Conservation (phyloP, 805 yeast species). For the Kregervanrija delftensis region DNA sequence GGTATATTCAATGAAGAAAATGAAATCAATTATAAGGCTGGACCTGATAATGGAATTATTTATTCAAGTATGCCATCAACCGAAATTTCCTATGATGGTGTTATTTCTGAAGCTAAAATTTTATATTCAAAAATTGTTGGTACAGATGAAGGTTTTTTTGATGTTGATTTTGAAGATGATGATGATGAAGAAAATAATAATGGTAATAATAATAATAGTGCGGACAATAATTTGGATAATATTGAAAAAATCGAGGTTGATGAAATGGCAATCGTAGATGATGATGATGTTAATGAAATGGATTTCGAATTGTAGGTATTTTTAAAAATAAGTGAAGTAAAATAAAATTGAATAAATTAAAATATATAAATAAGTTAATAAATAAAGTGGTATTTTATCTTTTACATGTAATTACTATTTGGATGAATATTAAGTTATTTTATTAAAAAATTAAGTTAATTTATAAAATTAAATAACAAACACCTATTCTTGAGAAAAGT, state of each 20-base stretch:
- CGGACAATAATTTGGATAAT: neutral
- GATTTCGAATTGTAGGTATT: constrained; percentile 28
- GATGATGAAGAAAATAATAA: constrained; percentile 41
- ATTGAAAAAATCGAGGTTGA: constrained; percentile 3
- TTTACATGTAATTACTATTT: neutral
- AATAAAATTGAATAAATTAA: neutral
- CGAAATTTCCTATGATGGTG: constrained; percentile 89
- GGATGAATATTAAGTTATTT: neutral
- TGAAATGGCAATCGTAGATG: constrained; percentile 33
- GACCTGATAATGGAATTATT: constrained; percentile 41
- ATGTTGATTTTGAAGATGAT: constrained; percentile 93
- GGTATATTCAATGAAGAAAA: constrained; percentile 27
- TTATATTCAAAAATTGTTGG: constrained; percentile 80
- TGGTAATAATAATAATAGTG: neutral
- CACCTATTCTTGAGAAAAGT: constrained; percentile 82
- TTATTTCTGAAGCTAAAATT: constrained; percentile 71
- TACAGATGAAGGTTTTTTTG: constrained; percentile 91
- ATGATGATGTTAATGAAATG: constrained; percentile 31
- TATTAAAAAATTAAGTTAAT: constrained; percentile 1
- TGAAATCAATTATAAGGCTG: constrained; percentile 17
- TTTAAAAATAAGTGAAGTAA: neutral
- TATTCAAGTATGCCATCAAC: constrained; percentile 64
- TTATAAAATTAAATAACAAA: constrained; percentile 4
- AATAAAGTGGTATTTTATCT: neutral
- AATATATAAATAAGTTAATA: neutral